These are phyloP conservation scores for Beauveria scarabaeidicola DNA, from an alignment of 2,329 filamentous ascomycete genomes.

Conservation along the genomic window DNA sequence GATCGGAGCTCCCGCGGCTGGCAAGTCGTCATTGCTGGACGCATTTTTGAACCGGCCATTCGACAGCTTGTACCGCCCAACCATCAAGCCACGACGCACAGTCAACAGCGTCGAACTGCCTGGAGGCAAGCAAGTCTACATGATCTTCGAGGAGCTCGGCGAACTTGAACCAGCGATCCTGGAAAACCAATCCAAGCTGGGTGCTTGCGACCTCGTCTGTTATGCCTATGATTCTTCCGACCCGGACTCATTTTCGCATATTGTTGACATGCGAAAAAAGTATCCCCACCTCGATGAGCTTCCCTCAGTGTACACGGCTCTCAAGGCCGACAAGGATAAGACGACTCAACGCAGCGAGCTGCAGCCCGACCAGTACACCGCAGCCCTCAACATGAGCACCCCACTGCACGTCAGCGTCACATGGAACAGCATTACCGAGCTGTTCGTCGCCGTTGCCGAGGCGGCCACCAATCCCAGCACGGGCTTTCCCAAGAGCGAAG, in stretches of 20 bases:
- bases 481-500: conserved; percentile 82
- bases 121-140: conserved; percentile 92
- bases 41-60: conserved; percentile 88
- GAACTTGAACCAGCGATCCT: conserved; percentile 92
- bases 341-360: conserved; percentile 88
- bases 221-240: conserved; percentile 97
- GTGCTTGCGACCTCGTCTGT: conserved; percentile 87
- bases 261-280: conserved; percentile 69
- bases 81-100: conserved; percentile 85
- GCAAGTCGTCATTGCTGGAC: conserved; percentile 86
- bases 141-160: conserved; percentile 91
- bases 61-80: conserved; percentile 75
- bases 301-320: conserved; percentile 81
- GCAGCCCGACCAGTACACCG: conserved; percentile 88
- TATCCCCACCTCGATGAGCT: conserved; percentile 82
- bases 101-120: conserved; percentile 96
- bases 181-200: conserved; percentile 82
- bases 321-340: conserved; percentile 94
- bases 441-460: conserved; percentile 88
- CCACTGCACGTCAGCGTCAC: conserved; percentile 91
- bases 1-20: conserved; percentile 73
- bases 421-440: conserved; percentile 87
- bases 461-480: conserved; percentile 82
- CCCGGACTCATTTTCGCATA: conserved; percentile 89
- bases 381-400: conserved; percentile 74